phyloP scores from a whole-genome alignment of 768 basidiomycete species.

The Suillus occidentalis region DNA sequence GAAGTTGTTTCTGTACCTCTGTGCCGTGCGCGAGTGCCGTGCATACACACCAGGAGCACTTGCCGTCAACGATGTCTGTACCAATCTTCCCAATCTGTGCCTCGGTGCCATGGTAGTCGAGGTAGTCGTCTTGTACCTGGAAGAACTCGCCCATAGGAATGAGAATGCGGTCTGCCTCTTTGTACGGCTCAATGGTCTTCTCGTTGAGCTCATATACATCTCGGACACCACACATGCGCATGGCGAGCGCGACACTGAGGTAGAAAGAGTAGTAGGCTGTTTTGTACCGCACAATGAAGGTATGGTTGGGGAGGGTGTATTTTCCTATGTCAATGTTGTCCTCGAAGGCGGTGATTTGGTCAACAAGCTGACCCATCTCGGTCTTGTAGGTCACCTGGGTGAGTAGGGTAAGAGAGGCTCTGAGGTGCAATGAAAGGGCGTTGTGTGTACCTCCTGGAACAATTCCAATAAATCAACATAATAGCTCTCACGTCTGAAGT shows the following conservation, averaged over 20 bases:
- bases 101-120: conserved; percentile 88
- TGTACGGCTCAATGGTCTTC: conserved; percentile 57
- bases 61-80: conserved; percentile 98
- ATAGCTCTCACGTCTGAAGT: conserved; percentile 78
- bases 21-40: conserved; percentile 65
- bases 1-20: conserved; percentile 51
- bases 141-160: conserved; percentile 96
- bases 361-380: conserved; percentile 94
- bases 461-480: conserved; percentile 90
- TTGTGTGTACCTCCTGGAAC: conserved; percentile 71
- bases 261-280: conserved; percentile 99
- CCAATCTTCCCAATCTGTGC: conserved; percentile 96
- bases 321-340: conserved; percentile 80
- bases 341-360: conserved; percentile 94
- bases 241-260: conserved; percentile 93
- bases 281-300: conserved; percentile 94
- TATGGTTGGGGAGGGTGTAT: conserved; percentile 86
- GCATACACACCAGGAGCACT: conserved; percentile 97
- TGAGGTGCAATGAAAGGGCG: not conserved
- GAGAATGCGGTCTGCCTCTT: conserved; percentile 75
- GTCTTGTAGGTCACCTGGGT: conserved; percentile 75
- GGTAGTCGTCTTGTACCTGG: conserved; percentile 97
- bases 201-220: conserved; percentile 42
- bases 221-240: conserved; percentile 73
- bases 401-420: not conserved